Conservation (phyloP, 1,284 basidiomycete genomes). For the Apiotrichum brassicae region DNA sequence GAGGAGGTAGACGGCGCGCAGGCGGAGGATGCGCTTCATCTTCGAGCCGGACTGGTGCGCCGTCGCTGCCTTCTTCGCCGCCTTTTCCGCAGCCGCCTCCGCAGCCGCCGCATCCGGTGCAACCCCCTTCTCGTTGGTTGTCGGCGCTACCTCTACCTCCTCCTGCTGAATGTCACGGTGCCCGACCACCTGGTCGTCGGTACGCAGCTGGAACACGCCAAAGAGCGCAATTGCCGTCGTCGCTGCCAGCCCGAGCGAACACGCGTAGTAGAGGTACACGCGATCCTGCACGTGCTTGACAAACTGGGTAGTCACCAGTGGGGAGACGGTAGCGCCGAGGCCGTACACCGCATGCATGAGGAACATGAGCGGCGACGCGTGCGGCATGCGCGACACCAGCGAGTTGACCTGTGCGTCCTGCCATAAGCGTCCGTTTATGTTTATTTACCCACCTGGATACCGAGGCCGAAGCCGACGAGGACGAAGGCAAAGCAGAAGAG, state of each 20-base stretch:
- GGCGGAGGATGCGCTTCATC: slow-evolving; percentile 36
- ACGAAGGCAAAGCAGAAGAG: slow-evolving; percentile 58
- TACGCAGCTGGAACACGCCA: slow-evolving; percentile 54
- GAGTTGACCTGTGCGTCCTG: slow-evolving; percentile 41
- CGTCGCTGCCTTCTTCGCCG: not conserved
- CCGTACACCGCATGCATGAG: slow-evolving; percentile 59
- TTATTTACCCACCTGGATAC: slow-evolving; percentile 45
- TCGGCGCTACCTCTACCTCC: not conserved
- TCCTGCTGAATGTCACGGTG: too few species aligned
- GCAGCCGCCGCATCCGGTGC: not conserved
- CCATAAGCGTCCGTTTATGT: too few species aligned
- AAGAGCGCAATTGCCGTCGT: slow-evolving; percentile 51
- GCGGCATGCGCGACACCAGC: slow-evolving; percentile 27
- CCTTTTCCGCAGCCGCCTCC: not conserved
- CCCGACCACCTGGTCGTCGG: slow-evolving; percentile 51
- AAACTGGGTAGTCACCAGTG: slow-evolving; percentile 64
- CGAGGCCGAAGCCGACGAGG: slow-evolving; percentile 58
- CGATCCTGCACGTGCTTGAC: slow-evolving; percentile 50
- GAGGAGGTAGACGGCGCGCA: slow-evolving; percentile 30
- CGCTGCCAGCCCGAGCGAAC: slow-evolving; percentile 55
- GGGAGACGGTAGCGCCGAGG: slow-evolving; percentile 60
- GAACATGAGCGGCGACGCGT: slow-evolving; percentile 54
- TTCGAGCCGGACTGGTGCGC: slow-evolving; percentile 20
- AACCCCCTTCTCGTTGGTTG: not conserved
- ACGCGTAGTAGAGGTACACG: slow-evolving; percentile 58